A percentile compares a stretch with the other conserved stretches of the same genome.
These are phyloP conservation scores for Cadophora sp. DNA, from an alignment of 2,329 filamentous ascomycete genomes.

Conservation along the genomic window DNA sequence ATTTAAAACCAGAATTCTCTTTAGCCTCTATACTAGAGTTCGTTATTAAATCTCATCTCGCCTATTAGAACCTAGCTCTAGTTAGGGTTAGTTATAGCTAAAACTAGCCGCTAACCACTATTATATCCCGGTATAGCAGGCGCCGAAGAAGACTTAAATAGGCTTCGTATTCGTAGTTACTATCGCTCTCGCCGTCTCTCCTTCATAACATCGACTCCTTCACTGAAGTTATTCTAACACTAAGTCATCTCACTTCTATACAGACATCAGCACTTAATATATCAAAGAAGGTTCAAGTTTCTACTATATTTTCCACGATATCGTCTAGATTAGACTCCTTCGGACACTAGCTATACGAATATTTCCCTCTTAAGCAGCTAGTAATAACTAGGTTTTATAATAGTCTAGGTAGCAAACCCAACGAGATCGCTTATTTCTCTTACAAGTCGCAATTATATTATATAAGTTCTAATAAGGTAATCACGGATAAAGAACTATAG, in stretches of 20 bases:
- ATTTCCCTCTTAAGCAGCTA: constrained; percentile 22
- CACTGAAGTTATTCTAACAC: no score
- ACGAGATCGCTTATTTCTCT: constrained; percentile 23
- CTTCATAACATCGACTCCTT: no score
- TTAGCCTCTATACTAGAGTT: constrained; percentile 25
- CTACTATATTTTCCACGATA: not conserved
- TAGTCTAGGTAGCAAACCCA: constrained; percentile 4
- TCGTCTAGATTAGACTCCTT: constrained; percentile 28
- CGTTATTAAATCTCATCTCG: constrained; percentile 26
- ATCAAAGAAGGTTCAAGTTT: no score
- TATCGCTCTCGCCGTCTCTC: no score
- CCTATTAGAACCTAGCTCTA: constrained; percentile 25
- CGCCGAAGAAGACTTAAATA: constrained; percentile 21
- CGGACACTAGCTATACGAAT: constrained; percentile 24
- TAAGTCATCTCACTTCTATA: no score
- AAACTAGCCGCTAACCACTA: constrained; percentile 26
- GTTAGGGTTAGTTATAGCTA: constrained; percentile 21
- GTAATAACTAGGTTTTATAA: constrained; percentile 24
- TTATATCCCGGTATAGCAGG: constrained; percentile 15
- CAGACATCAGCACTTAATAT: no score
- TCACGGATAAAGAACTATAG: constrained; percentile 23
- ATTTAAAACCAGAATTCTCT: constrained; percentile 25
- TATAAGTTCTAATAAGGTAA: constrained; percentile 11
- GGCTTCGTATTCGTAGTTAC: constrained; percentile 20
- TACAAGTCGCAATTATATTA: constrained; percentile 16